These are phyloP conservation scores for Fraxinus nigra DNA, from an alignment of 305 asterid genomes.

Conservation along the genomic window DNA sequence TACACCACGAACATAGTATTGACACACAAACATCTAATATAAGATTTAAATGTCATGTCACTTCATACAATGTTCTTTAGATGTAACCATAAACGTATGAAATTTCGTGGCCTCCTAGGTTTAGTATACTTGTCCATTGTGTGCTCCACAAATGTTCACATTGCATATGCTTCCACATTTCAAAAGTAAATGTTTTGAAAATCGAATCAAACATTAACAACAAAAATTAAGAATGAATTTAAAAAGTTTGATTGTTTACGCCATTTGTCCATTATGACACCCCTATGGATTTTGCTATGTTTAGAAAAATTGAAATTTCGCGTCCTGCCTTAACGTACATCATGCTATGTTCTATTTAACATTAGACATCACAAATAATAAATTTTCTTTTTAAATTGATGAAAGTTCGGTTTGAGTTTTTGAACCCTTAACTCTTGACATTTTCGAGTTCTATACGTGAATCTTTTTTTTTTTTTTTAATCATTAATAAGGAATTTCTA, in stretches of 20 bases:
- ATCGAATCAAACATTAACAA: neutral
- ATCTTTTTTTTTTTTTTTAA: too few species aligned
- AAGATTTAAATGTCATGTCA: neutral
- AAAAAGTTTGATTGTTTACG: neutral
- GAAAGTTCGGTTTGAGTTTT: neutral
- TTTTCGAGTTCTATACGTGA: neutral
- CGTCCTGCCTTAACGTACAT: too few species aligned
- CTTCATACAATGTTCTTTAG: neutral
- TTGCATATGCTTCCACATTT: neutral
- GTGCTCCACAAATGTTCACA: neutral
- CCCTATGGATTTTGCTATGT: too few species aligned
- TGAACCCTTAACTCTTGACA: neutral
- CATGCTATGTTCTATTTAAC: too few species aligned
- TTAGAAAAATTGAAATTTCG: too few species aligned
- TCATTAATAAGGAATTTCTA: too few species aligned
- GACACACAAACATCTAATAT: neutral
- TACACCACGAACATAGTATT: neutral
- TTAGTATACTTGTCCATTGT: neutral
- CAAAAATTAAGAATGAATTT: too few species aligned
- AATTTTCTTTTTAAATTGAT: too few species aligned
- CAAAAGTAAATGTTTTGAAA: neutral
- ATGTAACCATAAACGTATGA: neutral
- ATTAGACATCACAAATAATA: too few species aligned
- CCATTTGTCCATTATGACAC: too few species aligned
- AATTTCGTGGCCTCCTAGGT: neutral